phyloP scores from a whole-genome alignment of 495 filamentous ascomycete genomes.

The Coniosporium apollinis region DNA sequence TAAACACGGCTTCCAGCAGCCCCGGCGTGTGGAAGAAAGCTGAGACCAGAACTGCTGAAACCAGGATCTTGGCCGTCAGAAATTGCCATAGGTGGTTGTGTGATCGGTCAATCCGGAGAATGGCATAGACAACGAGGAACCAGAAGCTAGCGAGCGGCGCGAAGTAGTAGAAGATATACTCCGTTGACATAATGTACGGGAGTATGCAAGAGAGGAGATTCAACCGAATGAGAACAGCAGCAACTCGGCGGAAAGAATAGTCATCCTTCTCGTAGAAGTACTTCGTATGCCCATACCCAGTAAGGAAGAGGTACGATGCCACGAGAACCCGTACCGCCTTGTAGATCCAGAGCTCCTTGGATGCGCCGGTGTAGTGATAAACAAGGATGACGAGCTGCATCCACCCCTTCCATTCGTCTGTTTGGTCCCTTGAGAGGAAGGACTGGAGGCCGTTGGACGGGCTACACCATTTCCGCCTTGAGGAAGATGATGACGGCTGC shows the following conservation, averaged over 20 bases:
- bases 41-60: slow-evolving; percentile 28
- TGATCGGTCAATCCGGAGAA: slow-evolving; percentile 24
- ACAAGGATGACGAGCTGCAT: slow-evolving; percentile 42
- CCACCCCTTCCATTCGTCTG: slow-evolving; percentile 49
- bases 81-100: slow-evolving; percentile 27
- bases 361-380: slow-evolving; percentile 40
- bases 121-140: slow-evolving; percentile 38
- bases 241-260: slow-evolving; percentile 35
- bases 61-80: slow-evolving; percentile 31
- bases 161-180: slow-evolving; percentile 44
- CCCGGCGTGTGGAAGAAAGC: slow-evolving; percentile 27
- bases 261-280: slow-evolving; percentile 37
- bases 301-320: slow-evolving; percentile 45
- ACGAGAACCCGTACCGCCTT: slow-evolving; percentile 36
- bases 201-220: slow-evolving; percentile 38
- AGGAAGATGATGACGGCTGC: slow-evolving; percentile 11
- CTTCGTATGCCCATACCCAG: slow-evolving; percentile 40
- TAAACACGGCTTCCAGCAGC: slow-evolving; percentile 28
- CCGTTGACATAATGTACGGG: slow-evolving; percentile 39
- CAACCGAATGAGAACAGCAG: slow-evolving; percentile 33
- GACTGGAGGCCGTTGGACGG: slow-evolving; percentile 13
- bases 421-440: slow-evolving; percentile 37
- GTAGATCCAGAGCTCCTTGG: slow-evolving; percentile 34
- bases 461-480: background rate
- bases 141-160: slow-evolving; percentile 42